Conservation (phyloP, 306 rosid genomes). For the Prinsepia uniflora region DNA sequence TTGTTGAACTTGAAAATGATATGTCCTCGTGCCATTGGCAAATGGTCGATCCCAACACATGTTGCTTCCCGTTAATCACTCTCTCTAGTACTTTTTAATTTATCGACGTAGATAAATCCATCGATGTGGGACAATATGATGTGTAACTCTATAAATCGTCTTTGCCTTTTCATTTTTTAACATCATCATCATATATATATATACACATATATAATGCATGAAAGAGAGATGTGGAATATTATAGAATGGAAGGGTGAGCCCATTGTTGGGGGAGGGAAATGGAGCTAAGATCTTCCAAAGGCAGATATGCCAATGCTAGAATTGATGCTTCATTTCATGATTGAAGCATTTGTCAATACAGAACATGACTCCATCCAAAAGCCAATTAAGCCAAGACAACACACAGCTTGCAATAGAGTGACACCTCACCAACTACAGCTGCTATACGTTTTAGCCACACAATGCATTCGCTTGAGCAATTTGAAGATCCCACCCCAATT, state of each 20-base stretch:
- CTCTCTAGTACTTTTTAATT: neutral
- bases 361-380: neutral
- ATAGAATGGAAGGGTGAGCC: neutral
- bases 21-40: neutral
- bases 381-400: slow-evolving; percentile 6
- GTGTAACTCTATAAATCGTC: neutral
- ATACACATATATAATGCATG: no score
- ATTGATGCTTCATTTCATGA: neutral
- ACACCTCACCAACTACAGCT: slow-evolving; percentile 8
- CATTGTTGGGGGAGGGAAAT: slow-evolving; percentile 4
- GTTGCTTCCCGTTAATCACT: slow-evolving; percentile 7
- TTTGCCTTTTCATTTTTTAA: neutral
- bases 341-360: neutral
- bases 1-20: neutral
- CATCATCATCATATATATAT: neutral
- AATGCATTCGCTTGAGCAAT: no score
- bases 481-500: no score
- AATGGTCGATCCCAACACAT: neutral
- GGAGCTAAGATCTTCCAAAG: neutral
- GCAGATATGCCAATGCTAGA: neutral
- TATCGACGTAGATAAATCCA: neutral
- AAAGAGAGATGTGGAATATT: neutral
- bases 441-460: neutral
- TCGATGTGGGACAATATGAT: neutral
- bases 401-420: neutral